A percentile compares a stretch with the other conserved stretches of the same genome.
Evolutionary conservation across 306 rosid genomes (phyloP).

Genomic region (Crotalaria pallida): DNA sequence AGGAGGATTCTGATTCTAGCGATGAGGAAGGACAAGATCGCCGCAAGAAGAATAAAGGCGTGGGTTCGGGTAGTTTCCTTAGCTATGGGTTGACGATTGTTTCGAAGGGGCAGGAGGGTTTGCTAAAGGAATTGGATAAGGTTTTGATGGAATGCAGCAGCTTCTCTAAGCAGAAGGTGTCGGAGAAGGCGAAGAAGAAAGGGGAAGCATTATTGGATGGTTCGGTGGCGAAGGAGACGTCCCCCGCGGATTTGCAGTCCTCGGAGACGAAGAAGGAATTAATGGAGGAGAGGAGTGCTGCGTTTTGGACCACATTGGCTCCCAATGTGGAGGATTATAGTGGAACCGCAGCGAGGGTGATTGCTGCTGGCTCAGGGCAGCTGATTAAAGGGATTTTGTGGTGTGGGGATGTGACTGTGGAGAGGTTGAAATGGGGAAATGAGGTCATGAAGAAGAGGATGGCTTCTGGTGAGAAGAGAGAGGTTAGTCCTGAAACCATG

Average conservation of each 20-base stretch:
- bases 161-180: constrained; percentile 60
- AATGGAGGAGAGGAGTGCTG: constrained; percentile 66
- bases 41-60: background rate
- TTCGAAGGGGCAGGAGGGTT: constrained; percentile 65
- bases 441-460: constrained; percentile 66
- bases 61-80: constrained; percentile 18
- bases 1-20: constrained; percentile 36
- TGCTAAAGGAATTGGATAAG: constrained; percentile 56
- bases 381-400: constrained; percentile 80
- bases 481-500: constrained; percentile 66
- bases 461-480: constrained; percentile 29
- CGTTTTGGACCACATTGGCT: constrained; percentile 93
- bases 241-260: constrained; percentile 57
- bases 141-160: constrained; percentile 51
- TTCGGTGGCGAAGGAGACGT: constrained; percentile 50
- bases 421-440: constrained; percentile 83
- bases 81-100: constrained; percentile 88
- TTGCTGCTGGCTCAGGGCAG: constrained; percentile 73
- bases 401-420: constrained; percentile 95
- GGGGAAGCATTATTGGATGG: constrained; percentile 63
- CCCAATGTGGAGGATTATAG: constrained; percentile 96
- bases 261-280: constrained; percentile 53
- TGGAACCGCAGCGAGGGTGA: constrained; percentile 54
- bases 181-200: constrained; percentile 53
- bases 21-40: constrained; percentile 24